Evolutionary conservation across 2,329 filamentous ascomycete species (phyloP), one percentile per base, ranked within the genome.

Genomic region (Fusarium tanahbumbuense): DNA sequence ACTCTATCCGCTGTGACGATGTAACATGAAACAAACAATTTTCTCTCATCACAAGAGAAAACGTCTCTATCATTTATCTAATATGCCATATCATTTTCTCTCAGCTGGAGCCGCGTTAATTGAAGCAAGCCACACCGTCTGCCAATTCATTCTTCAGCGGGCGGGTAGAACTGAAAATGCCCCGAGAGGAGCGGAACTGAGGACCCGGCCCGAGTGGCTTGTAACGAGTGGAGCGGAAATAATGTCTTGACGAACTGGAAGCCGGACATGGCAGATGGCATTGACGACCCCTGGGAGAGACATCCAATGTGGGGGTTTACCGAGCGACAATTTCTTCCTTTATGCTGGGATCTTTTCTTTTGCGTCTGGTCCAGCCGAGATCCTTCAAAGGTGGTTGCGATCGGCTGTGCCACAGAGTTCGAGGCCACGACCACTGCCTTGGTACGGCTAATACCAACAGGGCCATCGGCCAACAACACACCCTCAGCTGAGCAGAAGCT

Each of bases 121-220:
- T 52, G 18, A 41, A 42, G 22, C 49, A 52, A 52, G 49, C 49
- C 49, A 41, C 49, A 53, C 49, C 34, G 57, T 37, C 32, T 7
- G 8, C n/a, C 32, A 30, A 18, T 22, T 27, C 20, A 11, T n/a
- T 37, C 34, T 37, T n/a, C 34, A n/a, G 34, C 10, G 18, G 18
- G 34, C 34, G 34, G 18, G 34, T 37, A 37, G 10, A 37, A 37
- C 8, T 44, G 22, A 6, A 9, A 9, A 27, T 48, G 15, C 27
- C 34, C 53, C 45, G 23, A 37, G 3, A 10, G 12, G 18, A 50
- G 6, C 18, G 15, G 18, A 50, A 23, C 25, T 25, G 61, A 23
- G 49, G 40, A 42, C 49, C 48, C 66, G 66, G 66, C 42, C 65
- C 66, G 66, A 59, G 47, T 20, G 32, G 12, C 20, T 20, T 25